These are phyloP conservation scores for Heterobasidion annosum DNA, from an alignment of 1,284 basidiomycete genomes.

Conservation along the genomic window DNA sequence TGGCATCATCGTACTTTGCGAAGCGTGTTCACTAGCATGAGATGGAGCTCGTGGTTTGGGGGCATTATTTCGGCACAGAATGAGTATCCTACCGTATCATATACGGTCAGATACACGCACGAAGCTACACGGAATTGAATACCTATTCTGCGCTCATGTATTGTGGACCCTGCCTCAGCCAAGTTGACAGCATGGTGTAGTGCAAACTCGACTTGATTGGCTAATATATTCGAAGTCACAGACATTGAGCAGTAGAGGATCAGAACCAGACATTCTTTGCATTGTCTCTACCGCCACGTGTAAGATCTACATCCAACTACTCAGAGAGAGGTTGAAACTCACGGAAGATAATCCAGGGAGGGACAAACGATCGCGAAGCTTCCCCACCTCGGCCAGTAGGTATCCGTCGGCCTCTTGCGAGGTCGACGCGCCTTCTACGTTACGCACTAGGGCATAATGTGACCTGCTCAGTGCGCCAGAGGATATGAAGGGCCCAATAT, in stretches of 20 bases:
- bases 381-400: slow-evolving; percentile 46
- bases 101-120: neutral
- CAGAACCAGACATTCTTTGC: slow-evolving; percentile 53
- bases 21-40: slow-evolving; percentile 79
- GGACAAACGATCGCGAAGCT: slow-evolving; percentile 41
- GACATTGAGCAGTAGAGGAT: slow-evolving; percentile 61
- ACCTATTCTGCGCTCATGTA: slow-evolving; percentile 68
- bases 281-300: slow-evolving; percentile 35
- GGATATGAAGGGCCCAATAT: slow-evolving; percentile 56
- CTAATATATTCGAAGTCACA: slow-evolving; percentile 27
- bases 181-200: slow-evolving; percentile 64
- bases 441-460: slow-evolving; percentile 65
- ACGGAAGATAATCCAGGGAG: slow-evolving; percentile 41
- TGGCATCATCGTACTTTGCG: slow-evolving; percentile 44
- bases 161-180: slow-evolving; percentile 51
- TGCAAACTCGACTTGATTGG: slow-evolving; percentile 50
- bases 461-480: slow-evolving; percentile 67
- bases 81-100: slow-evolving; percentile 45
- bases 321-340: slow-evolving; percentile 19
- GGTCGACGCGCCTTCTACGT: slow-evolving; percentile 51
- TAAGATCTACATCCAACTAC: slow-evolving; percentile 1
- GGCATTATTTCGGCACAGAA: slow-evolving; percentile 70
- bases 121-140: slow-evolving; percentile 7
- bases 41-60: slow-evolving; percentile 51
- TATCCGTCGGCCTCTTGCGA: slow-evolving; percentile 48